A percentile compares a stretch with the other conserved stretches of the same genome.
These are phyloP conservation scores for Botryotinia convoluta DNA, from an alignment of 2,329 filamentous ascomycete species.

Conservation along the genomic window DNA sequence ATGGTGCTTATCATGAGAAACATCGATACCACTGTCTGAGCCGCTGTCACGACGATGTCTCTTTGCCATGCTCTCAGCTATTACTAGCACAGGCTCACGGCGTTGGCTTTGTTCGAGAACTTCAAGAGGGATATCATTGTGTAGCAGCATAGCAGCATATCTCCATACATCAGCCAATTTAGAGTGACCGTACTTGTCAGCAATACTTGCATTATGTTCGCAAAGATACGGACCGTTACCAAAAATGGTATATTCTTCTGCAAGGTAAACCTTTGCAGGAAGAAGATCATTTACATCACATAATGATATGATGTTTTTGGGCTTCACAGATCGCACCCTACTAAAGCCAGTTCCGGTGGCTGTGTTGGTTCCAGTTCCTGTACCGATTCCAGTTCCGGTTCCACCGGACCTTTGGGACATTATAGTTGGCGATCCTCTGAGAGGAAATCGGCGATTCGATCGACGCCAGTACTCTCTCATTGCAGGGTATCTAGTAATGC, in stretches of 20 bases:
- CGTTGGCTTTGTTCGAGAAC: constrained; percentile 55
- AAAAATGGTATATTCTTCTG: constrained; percentile 77
- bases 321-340: constrained; percentile 37
- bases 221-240: constrained; percentile 81
- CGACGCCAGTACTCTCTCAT: constrained; percentile 35
- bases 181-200: constrained; percentile 64
- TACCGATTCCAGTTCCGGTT: constrained; percentile 26
- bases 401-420: constrained; percentile 37
- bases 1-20: constrained; percentile 42
- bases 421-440: constrained; percentile 36
- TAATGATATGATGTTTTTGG: constrained; percentile 71
- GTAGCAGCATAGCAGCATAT: constrained; percentile 73
- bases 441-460: constrained; percentile 29
- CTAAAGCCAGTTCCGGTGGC: constrained; percentile 44
- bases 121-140: constrained; percentile 71
- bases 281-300: constrained; percentile 67
- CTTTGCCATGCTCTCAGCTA: constrained; percentile 61
- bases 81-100: constrained; percentile 57
- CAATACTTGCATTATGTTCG: constrained; percentile 76
- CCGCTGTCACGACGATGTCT: constrained; percentile 40
- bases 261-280: constrained; percentile 76
- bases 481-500: constrained; percentile 32
- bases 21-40: constrained; percentile 48
- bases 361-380: constrained; percentile 56
- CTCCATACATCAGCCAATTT: constrained; percentile 83